Percentiles rank a stretch among this genome's conserved stretches.
phyloP scores from a whole-genome alignment of 805 yeast genomes.

The Jamesozyma lodderae region DNA sequence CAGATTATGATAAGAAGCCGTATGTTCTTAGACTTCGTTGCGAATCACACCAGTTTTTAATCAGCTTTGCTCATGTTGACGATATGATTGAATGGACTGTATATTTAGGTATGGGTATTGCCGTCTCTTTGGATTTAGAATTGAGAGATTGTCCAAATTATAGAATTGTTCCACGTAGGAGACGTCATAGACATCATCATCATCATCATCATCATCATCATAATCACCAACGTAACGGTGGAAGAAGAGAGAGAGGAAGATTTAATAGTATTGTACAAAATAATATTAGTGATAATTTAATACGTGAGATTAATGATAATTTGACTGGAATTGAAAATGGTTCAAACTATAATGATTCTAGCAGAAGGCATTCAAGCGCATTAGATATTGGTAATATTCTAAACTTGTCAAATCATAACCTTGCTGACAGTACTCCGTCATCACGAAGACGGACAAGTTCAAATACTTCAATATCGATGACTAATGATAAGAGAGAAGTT shows the following conservation, averaged over 20 bases:
- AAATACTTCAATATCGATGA: no score
- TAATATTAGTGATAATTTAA: neutral
- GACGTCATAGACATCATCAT: conserved; percentile 11
- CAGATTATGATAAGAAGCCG: conserved; percentile 66
- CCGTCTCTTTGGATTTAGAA: conserved; percentile 67
- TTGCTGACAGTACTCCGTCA: no score
- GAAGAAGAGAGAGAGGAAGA: conserved; percentile 1
- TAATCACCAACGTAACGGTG: neutral
- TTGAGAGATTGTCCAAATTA: conserved; percentile 65
- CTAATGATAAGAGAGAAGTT: no score
- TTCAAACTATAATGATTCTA: no score
- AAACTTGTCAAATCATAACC: no score
- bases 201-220: no score
- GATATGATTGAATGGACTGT: conserved; percentile 74
- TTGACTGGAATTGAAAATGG: no score
- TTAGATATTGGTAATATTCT: no score
- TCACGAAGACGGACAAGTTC: no score
- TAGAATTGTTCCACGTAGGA: conserved; percentile 58
- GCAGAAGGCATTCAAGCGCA: no score
- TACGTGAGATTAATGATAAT: no score
- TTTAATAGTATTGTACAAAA: neutral
- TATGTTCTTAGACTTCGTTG: conserved; percentile 66
- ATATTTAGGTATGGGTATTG: conserved; percentile 64
- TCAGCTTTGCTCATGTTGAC: conserved; percentile 53
- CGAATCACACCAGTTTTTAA: conserved; percentile 73